Percentiles rank a stretch among this genome's conserved stretches.
Conservation (phyloP, 2,329 filamentous ascomycete species). For the Aspergillus sp. region DNA sequence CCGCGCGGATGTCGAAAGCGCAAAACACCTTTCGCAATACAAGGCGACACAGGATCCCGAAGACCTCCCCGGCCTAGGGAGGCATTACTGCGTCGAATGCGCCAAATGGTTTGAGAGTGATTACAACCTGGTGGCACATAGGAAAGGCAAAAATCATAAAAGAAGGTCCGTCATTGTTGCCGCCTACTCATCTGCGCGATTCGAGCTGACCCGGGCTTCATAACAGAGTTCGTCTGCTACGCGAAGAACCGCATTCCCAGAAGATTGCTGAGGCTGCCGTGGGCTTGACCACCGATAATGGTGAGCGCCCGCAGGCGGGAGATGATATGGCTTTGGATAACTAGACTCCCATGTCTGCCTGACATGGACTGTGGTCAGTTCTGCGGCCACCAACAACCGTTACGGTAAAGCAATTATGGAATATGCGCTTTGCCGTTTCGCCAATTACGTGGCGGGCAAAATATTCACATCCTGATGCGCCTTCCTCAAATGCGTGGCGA, state of each 20-base stretch:
- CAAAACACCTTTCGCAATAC: slow-evolving; percentile 77
- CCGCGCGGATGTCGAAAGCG: slow-evolving; percentile 73
- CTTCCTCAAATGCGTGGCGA: background rate
- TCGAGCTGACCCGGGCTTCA: background rate
- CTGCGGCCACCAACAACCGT: background rate
- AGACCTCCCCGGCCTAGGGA: slow-evolving; percentile 83
- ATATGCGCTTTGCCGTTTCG: background rate
- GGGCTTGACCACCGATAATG: slow-evolving; percentile 71
- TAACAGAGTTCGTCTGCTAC: slow-evolving; percentile 72
- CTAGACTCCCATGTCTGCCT: slow-evolving; percentile 16
- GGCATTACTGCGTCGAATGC: slow-evolving; percentile 87
- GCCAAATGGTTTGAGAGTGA: slow-evolving; percentile 95
- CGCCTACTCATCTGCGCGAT: background rate
- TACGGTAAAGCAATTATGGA: background rate
- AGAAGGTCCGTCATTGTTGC: slow-evolving; percentile 57
- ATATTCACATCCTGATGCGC: background rate
- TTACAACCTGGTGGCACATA: slow-evolving; percentile 70
- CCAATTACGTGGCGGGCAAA: background rate
- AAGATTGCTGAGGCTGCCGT: slow-evolving; percentile 80
- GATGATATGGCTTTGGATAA: slow-evolving; percentile 41
- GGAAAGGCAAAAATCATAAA: slow-evolving; percentile 90
- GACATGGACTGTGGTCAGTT: background rate
- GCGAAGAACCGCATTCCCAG: slow-evolving; percentile 82
- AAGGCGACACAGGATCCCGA: slow-evolving; percentile 77
- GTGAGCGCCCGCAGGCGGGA: slow-evolving; percentile 41